Evolutionary conservation across 495 filamentous ascomycete species (phyloP), one percentile per base, ranked within the genome.

Genomic region (Pyrenula massariospora): DNA sequence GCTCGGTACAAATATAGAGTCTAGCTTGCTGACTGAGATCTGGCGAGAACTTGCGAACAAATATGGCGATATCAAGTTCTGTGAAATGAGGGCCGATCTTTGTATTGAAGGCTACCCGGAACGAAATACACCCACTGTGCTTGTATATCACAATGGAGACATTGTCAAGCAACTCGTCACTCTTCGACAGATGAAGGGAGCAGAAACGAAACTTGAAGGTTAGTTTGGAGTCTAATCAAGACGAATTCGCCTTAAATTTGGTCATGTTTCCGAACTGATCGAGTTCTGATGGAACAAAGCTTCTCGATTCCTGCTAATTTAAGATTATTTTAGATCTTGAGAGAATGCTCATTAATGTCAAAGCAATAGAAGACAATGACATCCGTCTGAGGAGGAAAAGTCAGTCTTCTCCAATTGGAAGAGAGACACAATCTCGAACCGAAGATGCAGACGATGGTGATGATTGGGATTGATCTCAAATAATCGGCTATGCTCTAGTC

Each of bases 81-180:
- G 91, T 67, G 89, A 99, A 70, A 97, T 99, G 50, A 78, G 84
- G 61, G 93, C 83, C 1, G 85, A 91, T 64, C 84, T 95, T 80
- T 95, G 93, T 57, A 96, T 99, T 63, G 93, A 97, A 71, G 86
- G 86, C 21, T 99, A 97, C 67, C 93, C 93, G 15, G 94, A 97
- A 65, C 78, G 78, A 54, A 97, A 96, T 64, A 94, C 89, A 52
- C 93, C 93, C 10, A 99, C 93, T 5, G 91, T 99, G 25, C 70
- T 99, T 56, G 81, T 95, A 0, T 99, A 97, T 65, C 83, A 83
- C 64, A 87, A 96, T 60, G 90, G 89, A 20, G 90, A 97, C 70
- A 94, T 99, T 54, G 79, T 82, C 63, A 89, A 79, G 68, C 92
- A 96, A 68, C 68, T 95, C 57, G 83, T 99, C 3, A 96, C 89